Percentiles rank a stretch among this genome's conserved stretches.
phyloP scores from a whole-genome alignment of 139 green algal genomes.

The Parachlorella kessleri region DNA sequence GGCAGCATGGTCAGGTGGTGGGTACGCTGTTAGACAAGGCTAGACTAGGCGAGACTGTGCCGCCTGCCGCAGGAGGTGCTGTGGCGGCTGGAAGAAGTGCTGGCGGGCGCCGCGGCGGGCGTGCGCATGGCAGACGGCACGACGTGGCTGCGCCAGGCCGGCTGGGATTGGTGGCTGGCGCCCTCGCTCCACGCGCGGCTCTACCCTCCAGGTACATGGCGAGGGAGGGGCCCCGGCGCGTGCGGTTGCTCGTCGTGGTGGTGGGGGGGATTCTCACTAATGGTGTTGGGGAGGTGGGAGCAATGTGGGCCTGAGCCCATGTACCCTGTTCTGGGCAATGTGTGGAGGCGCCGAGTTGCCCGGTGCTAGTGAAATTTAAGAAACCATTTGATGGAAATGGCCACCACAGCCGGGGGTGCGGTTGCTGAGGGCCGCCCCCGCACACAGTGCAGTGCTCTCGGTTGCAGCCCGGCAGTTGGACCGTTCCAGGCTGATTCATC shows the following conservation, averaged over 20 bases:
- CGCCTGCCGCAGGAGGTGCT: constrained; percentile 28
- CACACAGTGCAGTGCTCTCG: no score
- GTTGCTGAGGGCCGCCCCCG: no score
- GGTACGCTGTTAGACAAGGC: constrained; percentile 7
- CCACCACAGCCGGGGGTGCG: no score
- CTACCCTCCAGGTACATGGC: constrained; percentile 1
- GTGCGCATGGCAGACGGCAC: constrained; percentile 22
- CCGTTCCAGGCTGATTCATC: no score
- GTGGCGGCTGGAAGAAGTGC: constrained; percentile 20
- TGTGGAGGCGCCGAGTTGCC: neutral
- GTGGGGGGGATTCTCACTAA: neutral
- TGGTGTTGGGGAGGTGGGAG: neutral
- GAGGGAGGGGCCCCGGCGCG: no score
- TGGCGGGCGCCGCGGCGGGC: constrained; percentile 9
- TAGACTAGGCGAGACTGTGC: no score
- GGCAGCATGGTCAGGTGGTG: constrained; percentile 3
- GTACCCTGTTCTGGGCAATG: neutral
- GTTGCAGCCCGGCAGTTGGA: no score
- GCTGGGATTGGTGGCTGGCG: constrained; percentile 20
- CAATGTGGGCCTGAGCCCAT: neutral
- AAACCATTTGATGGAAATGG: no score
- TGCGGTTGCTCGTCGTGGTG: no score
- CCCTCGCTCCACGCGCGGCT: constrained; percentile 8
- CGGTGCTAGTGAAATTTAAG: neutral
- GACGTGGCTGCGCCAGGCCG: constrained; percentile 16